Evolutionary conservation across 2,329 filamentous ascomycete genomes (phyloP).

Genomic region (Diaporthe australafricana): DNA sequence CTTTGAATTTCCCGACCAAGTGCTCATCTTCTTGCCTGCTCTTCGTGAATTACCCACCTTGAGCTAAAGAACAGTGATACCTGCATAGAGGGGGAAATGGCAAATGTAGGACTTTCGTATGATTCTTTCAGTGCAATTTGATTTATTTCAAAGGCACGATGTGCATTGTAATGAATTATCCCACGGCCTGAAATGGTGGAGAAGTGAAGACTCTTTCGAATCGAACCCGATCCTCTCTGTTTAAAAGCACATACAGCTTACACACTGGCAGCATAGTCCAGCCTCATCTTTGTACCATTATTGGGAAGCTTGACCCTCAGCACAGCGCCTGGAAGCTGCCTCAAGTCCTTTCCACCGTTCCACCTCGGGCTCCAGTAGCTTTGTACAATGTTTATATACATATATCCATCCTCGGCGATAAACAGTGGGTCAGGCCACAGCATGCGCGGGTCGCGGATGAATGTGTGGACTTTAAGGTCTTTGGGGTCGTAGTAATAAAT

Average conservation of each 20-base stretch:
- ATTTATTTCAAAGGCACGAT: not conserved
- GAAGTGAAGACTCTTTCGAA: not conserved
- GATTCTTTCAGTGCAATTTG: not conserved
- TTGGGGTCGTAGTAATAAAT: constrained; percentile 54
- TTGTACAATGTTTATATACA: constrained; percentile 22
- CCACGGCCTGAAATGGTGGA: too few relatives aligned
- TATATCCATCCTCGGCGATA: constrained; percentile 27
- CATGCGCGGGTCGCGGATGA: constrained; percentile 23
- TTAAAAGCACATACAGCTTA: constrained; percentile 51
- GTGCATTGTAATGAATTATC: not conserved
- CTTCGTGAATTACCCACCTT: too few relatives aligned
- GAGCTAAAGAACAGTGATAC: too few relatives aligned
- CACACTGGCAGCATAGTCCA: constrained; percentile 44
- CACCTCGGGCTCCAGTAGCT: constrained; percentile 31
- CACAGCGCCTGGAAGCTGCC: constrained; percentile 26
- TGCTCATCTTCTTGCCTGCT: too few relatives aligned
- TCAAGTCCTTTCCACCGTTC: constrained; percentile 27
- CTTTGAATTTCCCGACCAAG: too few relatives aligned
- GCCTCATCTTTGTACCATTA: constrained; percentile 28
- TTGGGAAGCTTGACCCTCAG: constrained; percentile 24
- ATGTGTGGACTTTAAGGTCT: constrained; percentile 25
- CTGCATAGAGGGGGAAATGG: too few relatives aligned
- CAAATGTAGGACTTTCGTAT: too few relatives aligned
- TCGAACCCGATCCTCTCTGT: not conserved
- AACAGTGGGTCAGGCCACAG: constrained; percentile 22